phyloP scores from a whole-genome alignment of 768 basidiomycete genomes.

The Trametes gibbosa region DNA sequence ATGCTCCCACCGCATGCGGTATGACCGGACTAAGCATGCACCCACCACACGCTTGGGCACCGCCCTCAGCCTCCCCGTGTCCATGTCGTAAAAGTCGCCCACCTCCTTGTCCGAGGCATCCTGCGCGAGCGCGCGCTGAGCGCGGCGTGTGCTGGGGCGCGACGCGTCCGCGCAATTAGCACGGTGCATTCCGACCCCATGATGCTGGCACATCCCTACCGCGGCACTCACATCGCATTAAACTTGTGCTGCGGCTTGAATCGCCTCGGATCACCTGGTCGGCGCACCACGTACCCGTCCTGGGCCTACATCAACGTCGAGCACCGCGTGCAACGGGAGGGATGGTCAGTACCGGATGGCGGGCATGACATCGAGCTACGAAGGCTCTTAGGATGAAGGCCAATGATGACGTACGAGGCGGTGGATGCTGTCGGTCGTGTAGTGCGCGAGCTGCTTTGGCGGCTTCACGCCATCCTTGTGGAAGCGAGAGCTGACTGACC shows the following conservation, averaged over 20 bases:
- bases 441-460: not conserved
- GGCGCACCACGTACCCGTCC: not conserved
- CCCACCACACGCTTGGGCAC: not conserved
- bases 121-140: not conserved
- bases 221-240: not conserved
- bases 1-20: not conserved
- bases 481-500: too few relatives aligned
- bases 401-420: not conserved
- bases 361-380: not conserved
- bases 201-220: too few relatives aligned
- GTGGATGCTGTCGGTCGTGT: not conserved
- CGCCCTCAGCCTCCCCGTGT: not conserved
- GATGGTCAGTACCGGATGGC: not conserved
- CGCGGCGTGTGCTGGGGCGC: not conserved
- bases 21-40: not conserved
- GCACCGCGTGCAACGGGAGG: not conserved
- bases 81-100: not conserved
- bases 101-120: not conserved
- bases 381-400: too few relatives aligned
- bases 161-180: too few relatives aligned
- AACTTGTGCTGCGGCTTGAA: not conserved
- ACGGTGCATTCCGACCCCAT: too few relatives aligned
- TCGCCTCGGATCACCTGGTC: not conserved
- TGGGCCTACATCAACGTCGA: not conserved
- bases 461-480: not conserved